These are phyloP conservation scores for Coelastrella sp. DNA, from an alignment of 139 green algal genomes.

Conservation along the genomic window DNA sequence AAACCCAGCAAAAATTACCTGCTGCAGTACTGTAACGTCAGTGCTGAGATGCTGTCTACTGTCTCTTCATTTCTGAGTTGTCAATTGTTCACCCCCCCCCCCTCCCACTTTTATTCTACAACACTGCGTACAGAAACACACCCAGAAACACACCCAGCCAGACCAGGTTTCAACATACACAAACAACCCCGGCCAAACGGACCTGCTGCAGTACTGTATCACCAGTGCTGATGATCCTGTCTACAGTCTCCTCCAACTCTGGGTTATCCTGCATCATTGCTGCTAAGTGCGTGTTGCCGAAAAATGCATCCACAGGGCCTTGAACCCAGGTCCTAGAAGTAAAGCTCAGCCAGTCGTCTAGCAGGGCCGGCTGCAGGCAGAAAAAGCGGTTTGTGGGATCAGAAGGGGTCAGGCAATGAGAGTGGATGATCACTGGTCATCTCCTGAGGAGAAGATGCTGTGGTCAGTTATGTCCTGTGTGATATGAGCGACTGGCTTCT, in stretches of 20 bases:
- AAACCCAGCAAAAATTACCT: background rate
- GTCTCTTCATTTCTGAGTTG: background rate
- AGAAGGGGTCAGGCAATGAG: background rate
- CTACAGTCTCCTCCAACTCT: conserved; percentile 5
- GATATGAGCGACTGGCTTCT: no score
- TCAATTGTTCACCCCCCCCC: background rate
- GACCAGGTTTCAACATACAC: no score
- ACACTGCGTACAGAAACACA: no score
- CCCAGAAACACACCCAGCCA: no score
- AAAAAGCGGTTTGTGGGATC: background rate
- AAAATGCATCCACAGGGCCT: conserved; percentile 37
- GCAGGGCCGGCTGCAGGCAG: conserved; percentile 9
- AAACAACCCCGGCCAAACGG: no score
- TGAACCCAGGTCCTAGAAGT: conserved; percentile 43
- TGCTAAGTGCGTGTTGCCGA: conserved; percentile 27
- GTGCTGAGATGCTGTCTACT: background rate
- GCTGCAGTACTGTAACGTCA: background rate
- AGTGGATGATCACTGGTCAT: background rate
- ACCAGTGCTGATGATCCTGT: background rate
- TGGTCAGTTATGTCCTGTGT: no score
- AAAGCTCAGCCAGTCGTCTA: conserved; percentile 38
- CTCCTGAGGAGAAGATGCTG: no score
- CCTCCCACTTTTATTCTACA: no score
- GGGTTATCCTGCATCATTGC: background rate
- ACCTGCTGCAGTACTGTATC: conserved; percentile 13